Conservation (phyloP, 2,329 filamentous ascomycete species). For the Scedosporium boydii region DNA sequence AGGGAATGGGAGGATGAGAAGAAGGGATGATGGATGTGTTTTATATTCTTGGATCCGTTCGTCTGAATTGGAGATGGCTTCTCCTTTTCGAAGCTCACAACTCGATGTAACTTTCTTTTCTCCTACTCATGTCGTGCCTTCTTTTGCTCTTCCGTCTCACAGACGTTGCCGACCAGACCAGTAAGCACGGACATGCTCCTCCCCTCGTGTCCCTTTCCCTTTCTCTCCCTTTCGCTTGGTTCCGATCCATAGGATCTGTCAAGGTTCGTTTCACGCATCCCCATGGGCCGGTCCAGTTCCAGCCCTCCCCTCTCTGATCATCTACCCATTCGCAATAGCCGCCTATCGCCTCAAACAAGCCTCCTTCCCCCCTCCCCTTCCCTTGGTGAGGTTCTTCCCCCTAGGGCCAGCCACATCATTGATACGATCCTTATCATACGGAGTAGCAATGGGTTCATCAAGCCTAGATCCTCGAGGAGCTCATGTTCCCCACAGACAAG, state of each 20-base stretch:
- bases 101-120: too few relatives aligned
- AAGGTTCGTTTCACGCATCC: conserved; percentile 3
- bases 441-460: too few relatives aligned
- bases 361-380: not conserved
- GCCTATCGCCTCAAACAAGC: not conserved
- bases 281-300: not conserved
- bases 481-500: not conserved
- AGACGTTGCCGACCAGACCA: too few relatives aligned
- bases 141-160: not conserved
- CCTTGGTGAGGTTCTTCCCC: not conserved
- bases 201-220: not conserved
- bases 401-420: not conserved
- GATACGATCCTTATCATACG: not conserved
- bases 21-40: not conserved
- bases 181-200: not conserved
- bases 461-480: too few relatives aligned
- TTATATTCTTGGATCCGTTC: conserved; percentile 3
- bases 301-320: not conserved
- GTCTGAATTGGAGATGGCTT: not conserved
- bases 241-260: not conserved
- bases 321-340: conserved; percentile 5
- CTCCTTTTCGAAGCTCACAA: not conserved
- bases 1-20: not conserved
- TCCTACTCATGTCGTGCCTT: not conserved
- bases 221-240: not conserved